phyloP scores from a whole-genome alignment of 352 stramenopile genomes.

The Phytopythium aichiense region DNA sequence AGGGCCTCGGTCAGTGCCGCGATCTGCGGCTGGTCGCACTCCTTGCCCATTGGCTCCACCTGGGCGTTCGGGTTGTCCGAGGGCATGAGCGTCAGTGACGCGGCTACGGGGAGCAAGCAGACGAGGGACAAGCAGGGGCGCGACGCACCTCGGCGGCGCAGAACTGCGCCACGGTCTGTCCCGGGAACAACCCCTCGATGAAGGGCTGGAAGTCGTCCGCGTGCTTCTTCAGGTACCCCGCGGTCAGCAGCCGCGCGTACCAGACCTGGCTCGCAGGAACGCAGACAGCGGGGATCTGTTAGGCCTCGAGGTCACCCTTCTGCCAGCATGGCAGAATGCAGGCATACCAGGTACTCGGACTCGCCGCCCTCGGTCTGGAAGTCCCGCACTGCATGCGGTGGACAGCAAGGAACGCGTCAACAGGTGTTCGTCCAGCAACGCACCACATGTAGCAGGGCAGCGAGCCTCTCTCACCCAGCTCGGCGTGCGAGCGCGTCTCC shows the following conservation, averaged over 20 bases:
- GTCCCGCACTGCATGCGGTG: slow-evolving; percentile 41
- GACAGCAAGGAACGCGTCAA: slow-evolving; percentile 3
- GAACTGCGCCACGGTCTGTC: slow-evolving; percentile 80
- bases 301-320: no score
- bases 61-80: slow-evolving; percentile 16
- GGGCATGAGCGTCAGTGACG: neutral
- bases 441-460: no score
- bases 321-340: neutral
- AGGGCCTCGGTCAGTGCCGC: slow-evolving; percentile 91
- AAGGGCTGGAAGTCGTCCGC: slow-evolving; percentile 88
- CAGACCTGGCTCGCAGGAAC: slow-evolving; percentile 40
- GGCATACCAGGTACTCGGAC: slow-evolving; percentile 69
- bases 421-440: neutral
- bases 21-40: slow-evolving; percentile 93
- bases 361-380: slow-evolving; percentile 86
- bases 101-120: no score
- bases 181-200: slow-evolving; percentile 76
- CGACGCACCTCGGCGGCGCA: slow-evolving; percentile 60
- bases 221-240: slow-evolving; percentile 86
- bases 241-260: slow-evolving; percentile 85
- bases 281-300: neutral
- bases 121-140: neutral
- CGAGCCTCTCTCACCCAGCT: slow-evolving; percentile 20
- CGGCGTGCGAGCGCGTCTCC: slow-evolving; percentile 63
- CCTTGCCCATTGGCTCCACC: slow-evolving; percentile 92